Evolutionary conservation across 2,329 filamentous ascomycete genomes (phyloP).

Genomic region (Arthrobotrys sinensis): DNA sequence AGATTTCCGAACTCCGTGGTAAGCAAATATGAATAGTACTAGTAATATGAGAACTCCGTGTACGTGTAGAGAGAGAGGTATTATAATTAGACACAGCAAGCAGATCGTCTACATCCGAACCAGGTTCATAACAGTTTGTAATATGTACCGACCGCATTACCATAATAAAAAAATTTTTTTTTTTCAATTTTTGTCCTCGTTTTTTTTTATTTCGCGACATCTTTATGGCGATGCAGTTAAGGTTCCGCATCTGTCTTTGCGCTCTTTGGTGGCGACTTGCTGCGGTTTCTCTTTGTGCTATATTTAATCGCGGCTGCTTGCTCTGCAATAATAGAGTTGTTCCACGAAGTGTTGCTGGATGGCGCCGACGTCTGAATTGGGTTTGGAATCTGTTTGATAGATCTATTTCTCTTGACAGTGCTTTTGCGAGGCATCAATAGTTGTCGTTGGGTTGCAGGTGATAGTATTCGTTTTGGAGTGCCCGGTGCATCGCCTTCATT

Average conservation of each 20-base stretch:
- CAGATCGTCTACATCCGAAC: too few relatives aligned
- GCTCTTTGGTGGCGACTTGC: slow-evolving; percentile 37
- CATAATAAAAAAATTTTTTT: not conserved
- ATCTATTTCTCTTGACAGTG: slow-evolving; percentile 13
- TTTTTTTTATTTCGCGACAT: too few relatives aligned
- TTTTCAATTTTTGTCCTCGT: not conserved
- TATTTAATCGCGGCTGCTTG: slow-evolving; percentile 50
- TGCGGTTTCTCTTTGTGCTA: slow-evolving; percentile 35
- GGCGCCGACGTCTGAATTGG: slow-evolving; percentile 2
- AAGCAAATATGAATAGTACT: not conserved
- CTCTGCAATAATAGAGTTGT: slow-evolving; percentile 43
- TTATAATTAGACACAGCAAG: slow-evolving; percentile 8
- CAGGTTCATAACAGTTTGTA: not conserved
- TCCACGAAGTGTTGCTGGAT: slow-evolving; percentile 29
- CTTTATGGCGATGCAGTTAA: not conserved
- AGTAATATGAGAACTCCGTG: not conserved
- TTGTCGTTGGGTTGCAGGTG: slow-evolving; percentile 3
- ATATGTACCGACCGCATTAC: not conserved
- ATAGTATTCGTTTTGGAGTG: slow-evolving; percentile 12
- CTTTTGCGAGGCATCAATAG: slow-evolving; percentile 18
- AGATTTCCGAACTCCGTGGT: slow-evolving; percentile 2
- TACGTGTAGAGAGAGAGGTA: not conserved
- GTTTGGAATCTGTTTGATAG: slow-evolving; percentile 15
- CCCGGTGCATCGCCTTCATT: slow-evolving; percentile 13
- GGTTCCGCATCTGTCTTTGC: not conserved